Conservation (phyloP, 2,329 filamentous ascomycete genomes). For the Alternaria ethzedia region DNA sequence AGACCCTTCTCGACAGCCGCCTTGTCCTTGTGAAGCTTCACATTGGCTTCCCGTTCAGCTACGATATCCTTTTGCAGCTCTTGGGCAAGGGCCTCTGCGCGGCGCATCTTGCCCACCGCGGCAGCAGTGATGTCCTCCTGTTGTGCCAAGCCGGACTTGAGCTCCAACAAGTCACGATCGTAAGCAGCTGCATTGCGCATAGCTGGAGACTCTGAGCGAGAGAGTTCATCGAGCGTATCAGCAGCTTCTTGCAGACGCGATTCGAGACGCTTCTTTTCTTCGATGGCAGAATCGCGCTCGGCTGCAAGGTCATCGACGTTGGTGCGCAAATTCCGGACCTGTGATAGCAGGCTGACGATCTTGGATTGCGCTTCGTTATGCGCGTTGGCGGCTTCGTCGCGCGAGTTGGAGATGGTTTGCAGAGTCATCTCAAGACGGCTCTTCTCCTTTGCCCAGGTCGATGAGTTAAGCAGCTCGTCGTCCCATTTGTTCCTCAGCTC, state of each 20-base stretch:
- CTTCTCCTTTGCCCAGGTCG: conserved; percentile 98
- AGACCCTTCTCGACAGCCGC: conserved; percentile 85
- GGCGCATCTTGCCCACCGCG: conserved; percentile 95
- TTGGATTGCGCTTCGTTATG: conserved; percentile 96
- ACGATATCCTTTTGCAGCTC: conserved; percentile 95
- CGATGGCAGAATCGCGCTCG: conserved; percentile 81
- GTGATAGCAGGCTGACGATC: conserved; percentile 86
- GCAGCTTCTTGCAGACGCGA: conserved; percentile 85
- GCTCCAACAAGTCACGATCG: conserved; percentile 86
- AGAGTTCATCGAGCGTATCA: conserved; percentile 84
- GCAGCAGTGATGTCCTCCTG: conserved; percentile 92
- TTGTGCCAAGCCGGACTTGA: conserved; percentile 87
- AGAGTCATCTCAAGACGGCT: conserved; percentile 87
- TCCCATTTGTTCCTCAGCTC: conserved; percentile 97
- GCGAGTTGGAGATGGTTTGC: conserved; percentile 85
- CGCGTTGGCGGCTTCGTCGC: conserved; percentile 89
- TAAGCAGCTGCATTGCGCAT: conserved; percentile 88
- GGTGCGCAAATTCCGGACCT: conserved; percentile 83
- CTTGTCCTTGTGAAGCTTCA: conserved; percentile 87
- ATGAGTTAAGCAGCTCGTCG: conserved; percentile 95
- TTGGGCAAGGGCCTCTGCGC: conserved; percentile 82
- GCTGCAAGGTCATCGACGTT: conserved; percentile 84
- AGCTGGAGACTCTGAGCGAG: conserved; percentile 82
- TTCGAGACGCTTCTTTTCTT: conserved; percentile 91
- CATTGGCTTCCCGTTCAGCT: conserved; percentile 80